Conservation (phyloP, 257 asterid species). For the Prunella vulgaris region DNA sequence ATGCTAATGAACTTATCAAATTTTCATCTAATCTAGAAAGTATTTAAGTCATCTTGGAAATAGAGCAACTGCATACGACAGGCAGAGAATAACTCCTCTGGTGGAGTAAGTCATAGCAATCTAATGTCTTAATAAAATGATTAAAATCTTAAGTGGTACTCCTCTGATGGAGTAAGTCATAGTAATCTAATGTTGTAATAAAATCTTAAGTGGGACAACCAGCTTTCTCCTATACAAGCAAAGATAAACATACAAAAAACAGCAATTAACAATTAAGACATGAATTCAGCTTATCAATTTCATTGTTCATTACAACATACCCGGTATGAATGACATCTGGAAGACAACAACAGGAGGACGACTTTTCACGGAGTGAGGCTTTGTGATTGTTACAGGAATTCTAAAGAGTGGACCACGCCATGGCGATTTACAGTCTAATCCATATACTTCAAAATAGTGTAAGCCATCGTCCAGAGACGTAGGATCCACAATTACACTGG, state of each 20-base stretch:
- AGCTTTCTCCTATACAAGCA: slow-evolving; percentile 3
- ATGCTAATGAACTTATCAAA: too few relatives aligned
- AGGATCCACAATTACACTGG: slow-evolving; percentile 93
- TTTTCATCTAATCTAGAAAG: not conserved
- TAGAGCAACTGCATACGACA: not conserved
- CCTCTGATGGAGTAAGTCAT: not conserved
- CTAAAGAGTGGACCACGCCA: slow-evolving; percentile 99
- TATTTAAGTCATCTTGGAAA: slow-evolving; percentile 1
- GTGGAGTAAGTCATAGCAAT: not conserved
- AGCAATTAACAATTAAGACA: slow-evolving; percentile 7
- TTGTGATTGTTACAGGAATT: slow-evolving; percentile 86
- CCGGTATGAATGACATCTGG: slow-evolving; percentile 74
- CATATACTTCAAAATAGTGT: slow-evolving; percentile 93
- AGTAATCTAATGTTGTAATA: not conserved
- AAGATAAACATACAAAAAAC: not conserved
- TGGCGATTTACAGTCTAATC: slow-evolving; percentile 77
- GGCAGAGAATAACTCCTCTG: not conserved
- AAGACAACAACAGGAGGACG: slow-evolving; percentile 66
- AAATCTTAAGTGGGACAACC: not conserved
- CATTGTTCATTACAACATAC: slow-evolving; percentile 32
- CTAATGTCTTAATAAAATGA: not conserved
- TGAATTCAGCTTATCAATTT: not conserved
- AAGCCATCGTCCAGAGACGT: slow-evolving; percentile 71
- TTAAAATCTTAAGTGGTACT: not conserved
- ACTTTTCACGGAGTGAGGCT: slow-evolving; percentile 61